Evolutionary conservation across 2,329 filamentous ascomycete species (phyloP).

Genomic region (Alternaria gaisen): DNA sequence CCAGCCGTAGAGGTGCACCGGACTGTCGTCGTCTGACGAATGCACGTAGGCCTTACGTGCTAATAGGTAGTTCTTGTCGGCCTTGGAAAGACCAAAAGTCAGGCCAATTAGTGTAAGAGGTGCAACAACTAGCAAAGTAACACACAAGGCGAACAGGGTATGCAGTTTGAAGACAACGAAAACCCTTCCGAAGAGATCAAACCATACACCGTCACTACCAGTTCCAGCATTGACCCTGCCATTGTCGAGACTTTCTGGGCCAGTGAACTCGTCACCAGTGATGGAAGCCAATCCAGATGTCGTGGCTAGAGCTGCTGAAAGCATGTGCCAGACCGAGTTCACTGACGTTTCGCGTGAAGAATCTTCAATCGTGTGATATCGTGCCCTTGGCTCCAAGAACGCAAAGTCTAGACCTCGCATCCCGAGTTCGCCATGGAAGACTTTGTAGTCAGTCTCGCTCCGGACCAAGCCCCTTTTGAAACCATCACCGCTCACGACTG

Average conservation of each 20-base stretch:
- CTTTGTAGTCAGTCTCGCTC: slow-evolving; percentile 88
- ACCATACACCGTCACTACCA: slow-evolving; percentile 83
- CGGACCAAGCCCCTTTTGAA: slow-evolving; percentile 81
- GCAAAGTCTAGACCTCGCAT: slow-evolving; percentile 90
- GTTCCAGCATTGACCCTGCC: slow-evolving; percentile 72
- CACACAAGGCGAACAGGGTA: slow-evolving; percentile 86
- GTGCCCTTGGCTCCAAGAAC: slow-evolving; percentile 84
- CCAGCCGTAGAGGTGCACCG: slow-evolving; percentile 75
- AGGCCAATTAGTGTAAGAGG: slow-evolving; percentile 77
- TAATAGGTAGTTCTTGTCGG: slow-evolving; percentile 90
- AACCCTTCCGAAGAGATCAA: slow-evolving; percentile 83
- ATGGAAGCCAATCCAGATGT: slow-evolving; percentile 75
- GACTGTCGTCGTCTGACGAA: slow-evolving; percentile 66
- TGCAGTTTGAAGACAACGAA: slow-evolving; percentile 83
- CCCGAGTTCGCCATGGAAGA: slow-evolving; percentile 80
- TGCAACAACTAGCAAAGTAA: slow-evolving; percentile 81
- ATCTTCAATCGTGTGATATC: slow-evolving; percentile 93
- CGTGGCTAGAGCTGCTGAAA: slow-evolving; percentile 81
- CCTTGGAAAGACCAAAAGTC: slow-evolving; percentile 72
- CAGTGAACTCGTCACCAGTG: slow-evolving; percentile 71
- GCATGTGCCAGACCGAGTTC: slow-evolving; percentile 89
- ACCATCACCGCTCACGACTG: slow-evolving; percentile 81
- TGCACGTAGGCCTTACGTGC: slow-evolving; percentile 70
- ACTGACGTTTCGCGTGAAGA: slow-evolving; percentile 79
- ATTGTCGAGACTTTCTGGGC: slow-evolving; percentile 61